Evolutionary conservation across 306 rosid species (phyloP).

Genomic region (Casuarina glauca): DNA sequence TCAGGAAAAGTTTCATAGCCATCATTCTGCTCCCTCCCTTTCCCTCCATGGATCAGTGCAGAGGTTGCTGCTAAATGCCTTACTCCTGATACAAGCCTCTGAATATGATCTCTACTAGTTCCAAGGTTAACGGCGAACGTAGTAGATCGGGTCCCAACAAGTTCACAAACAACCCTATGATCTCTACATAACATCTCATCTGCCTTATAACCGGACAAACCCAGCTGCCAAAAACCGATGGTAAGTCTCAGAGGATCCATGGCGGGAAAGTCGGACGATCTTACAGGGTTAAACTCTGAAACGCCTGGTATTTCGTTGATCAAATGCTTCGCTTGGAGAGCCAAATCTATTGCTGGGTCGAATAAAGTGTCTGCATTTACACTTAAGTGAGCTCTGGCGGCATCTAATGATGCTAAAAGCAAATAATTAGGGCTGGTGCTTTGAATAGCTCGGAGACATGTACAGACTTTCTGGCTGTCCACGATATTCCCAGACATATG

Average conservation of each 20-base stretch:
- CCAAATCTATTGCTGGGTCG: slow-evolving; percentile 52
- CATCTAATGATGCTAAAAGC: slow-evolving; percentile 88
- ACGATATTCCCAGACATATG: slow-evolving; percentile 68
- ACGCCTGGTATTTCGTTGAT: slow-evolving; percentile 50
- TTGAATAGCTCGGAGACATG: slow-evolving; percentile 85
- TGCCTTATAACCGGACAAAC: slow-evolving; percentile 81
- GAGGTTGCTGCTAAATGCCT: slow-evolving; percentile 44
- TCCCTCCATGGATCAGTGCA: slow-evolving; percentile 22
- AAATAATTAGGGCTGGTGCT: slow-evolving; percentile 85
- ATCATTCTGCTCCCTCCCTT: slow-evolving; percentile 26
- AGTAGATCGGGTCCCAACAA: slow-evolving; percentile 61
- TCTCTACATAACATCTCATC: slow-evolving; percentile 60
- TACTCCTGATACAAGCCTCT: slow-evolving; percentile 61
- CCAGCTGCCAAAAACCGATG: slow-evolving; percentile 66
- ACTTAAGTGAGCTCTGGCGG: slow-evolving; percentile 83
- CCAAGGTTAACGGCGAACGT: slow-evolving; percentile 80
- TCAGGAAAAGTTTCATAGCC: slow-evolving; percentile 48
- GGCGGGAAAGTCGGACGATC: slow-evolving; percentile 45
- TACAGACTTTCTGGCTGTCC: slow-evolving; percentile 55
- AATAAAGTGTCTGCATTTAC: slow-evolving; percentile 56
- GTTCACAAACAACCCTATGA: slow-evolving; percentile 68
- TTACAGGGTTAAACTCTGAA: slow-evolving; percentile 51
- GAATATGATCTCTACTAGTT: slow-evolving; percentile 59
- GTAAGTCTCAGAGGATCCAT: slow-evolving; percentile 80
- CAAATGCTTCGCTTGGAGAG: slow-evolving; percentile 43